These are phyloP conservation scores for Chloroidium sp. DNA, from an alignment of 163 green algal species.

Conservation along the genomic window DNA sequence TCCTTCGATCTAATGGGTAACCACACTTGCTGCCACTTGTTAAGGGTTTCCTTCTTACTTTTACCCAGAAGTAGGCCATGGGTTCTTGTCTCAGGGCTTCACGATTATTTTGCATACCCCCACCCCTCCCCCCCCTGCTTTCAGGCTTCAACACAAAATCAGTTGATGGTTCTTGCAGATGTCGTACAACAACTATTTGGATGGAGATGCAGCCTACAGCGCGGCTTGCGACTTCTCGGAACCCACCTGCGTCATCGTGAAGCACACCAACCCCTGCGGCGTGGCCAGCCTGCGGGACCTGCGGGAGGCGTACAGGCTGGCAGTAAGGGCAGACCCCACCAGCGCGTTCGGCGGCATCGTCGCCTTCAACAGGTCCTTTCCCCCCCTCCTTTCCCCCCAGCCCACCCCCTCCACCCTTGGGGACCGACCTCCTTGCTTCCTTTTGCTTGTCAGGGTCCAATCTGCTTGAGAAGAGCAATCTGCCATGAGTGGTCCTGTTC, in stretches of 20 bases:
- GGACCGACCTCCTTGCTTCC: no score
- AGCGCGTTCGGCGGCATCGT: conserved; percentile 97
- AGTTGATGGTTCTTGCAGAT: conserved; percentile 42
- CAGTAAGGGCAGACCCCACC: conserved; percentile 89
- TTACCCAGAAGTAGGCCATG: no score
- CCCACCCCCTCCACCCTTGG: neutral
- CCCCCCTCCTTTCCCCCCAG: conserved; percentile 29
- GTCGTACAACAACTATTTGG: conserved; percentile 99
- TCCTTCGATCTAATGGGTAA: no score
- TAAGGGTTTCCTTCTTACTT: no score
- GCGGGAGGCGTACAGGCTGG: conserved; percentile 76
- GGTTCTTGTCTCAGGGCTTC: no score
- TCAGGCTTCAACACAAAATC: neutral
- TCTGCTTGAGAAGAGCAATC: no score
- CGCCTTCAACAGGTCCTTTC: conserved; percentile 82
- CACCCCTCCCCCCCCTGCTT: neutral
- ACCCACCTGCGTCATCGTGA: conserved; percentile 93
- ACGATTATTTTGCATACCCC: neutral
- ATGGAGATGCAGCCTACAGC: conserved; percentile 90
- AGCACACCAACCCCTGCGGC: conserved; percentile 99
- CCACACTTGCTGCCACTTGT: no score
- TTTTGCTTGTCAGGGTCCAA: no score
- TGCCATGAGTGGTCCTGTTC: no score
- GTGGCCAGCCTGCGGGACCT: conserved; percentile 64
- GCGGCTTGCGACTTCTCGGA: conserved; percentile 79